These are phyloP conservation scores for Rhodosporidiobolus odoratus DNA, from an alignment of 768 basidiomycete species.

Conservation along the genomic window DNA sequence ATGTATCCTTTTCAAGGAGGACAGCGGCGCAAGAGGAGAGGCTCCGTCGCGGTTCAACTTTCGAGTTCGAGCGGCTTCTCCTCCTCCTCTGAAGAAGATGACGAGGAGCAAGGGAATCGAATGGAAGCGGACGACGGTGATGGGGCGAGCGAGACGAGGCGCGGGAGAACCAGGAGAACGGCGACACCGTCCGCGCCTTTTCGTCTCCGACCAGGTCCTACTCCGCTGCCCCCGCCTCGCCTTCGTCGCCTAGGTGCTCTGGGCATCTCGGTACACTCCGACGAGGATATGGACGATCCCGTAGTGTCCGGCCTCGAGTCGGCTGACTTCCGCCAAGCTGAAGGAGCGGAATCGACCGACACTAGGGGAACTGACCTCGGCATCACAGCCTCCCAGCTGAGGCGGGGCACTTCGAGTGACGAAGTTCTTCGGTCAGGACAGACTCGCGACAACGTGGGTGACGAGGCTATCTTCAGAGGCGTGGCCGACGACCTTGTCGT, in stretches of 20 bases:
- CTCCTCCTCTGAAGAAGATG: neutral
- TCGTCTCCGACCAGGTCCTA: neutral
- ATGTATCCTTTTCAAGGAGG: slow-evolving; percentile 22
- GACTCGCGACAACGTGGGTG: neutral
- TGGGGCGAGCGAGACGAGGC: no score
- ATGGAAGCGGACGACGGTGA: neutral
- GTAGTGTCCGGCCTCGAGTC: slow-evolving; percentile 15
- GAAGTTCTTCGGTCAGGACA: no score
- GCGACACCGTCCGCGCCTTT: neutral
- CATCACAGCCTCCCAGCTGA: neutral
- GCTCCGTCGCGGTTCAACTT: neutral
- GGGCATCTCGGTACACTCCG: slow-evolving; percentile 34
- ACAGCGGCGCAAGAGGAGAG: neutral
- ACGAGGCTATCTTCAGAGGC: slow-evolving; percentile 19
- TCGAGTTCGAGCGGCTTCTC: neutral
- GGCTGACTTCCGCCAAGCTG: neutral
- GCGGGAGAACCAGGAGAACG: neutral
- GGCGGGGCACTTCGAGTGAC: neutral
- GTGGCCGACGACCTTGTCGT: slow-evolving; percentile 32
- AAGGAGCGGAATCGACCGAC: slow-evolving; percentile 10
- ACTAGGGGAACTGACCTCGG: slow-evolving; percentile 20
- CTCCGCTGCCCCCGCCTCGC: neutral
- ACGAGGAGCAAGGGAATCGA: neutral
- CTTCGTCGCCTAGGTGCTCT: slow-evolving; percentile 33
- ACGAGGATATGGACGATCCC: slow-evolving; percentile 17